phyloP scores from a whole-genome alignment of 2,329 filamentous ascomycete species.

The Aureobasidium vineae region DNA sequence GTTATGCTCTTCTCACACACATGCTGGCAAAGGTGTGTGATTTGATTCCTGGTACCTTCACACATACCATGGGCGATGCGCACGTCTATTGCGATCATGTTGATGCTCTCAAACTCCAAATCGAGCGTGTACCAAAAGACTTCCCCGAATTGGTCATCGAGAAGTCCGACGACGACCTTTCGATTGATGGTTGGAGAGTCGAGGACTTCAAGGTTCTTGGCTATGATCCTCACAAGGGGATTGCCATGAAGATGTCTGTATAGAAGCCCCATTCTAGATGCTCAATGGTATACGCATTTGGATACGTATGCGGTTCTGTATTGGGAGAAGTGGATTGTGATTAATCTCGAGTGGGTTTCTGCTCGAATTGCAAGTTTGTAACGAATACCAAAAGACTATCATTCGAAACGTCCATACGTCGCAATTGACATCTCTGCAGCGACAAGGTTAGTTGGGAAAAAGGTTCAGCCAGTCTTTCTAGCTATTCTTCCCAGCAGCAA shows the following conservation, averaged over 20 bases:
- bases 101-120: constrained; percentile 77
- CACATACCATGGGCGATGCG: constrained; percentile 97
- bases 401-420: no score
- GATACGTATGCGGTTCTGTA: neutral
- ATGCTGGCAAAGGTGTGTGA: constrained; percentile 90
- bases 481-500: no score
- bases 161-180: constrained; percentile 61
- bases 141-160: constrained; percentile 78
- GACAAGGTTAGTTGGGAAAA: no score
- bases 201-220: constrained; percentile 86
- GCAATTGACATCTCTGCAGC: no score
- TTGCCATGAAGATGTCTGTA: constrained; percentile 99
- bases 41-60: constrained; percentile 79
- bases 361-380: neutral
- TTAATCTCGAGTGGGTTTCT: neutral
- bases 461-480: no score
- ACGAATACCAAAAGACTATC: no score
- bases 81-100: constrained; percentile 94
- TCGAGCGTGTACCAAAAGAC: constrained; percentile 72
- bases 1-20: constrained; percentile 88
- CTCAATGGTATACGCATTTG: neutral
- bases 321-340: neutral
- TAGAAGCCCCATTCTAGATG: constrained; percentile 37
- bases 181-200: constrained; percentile 84
- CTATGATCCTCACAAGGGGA: constrained; percentile 86